These are phyloP conservation scores for Mycena metata DNA, from an alignment of 768 basidiomycete species.

Conservation along the genomic window DNA sequence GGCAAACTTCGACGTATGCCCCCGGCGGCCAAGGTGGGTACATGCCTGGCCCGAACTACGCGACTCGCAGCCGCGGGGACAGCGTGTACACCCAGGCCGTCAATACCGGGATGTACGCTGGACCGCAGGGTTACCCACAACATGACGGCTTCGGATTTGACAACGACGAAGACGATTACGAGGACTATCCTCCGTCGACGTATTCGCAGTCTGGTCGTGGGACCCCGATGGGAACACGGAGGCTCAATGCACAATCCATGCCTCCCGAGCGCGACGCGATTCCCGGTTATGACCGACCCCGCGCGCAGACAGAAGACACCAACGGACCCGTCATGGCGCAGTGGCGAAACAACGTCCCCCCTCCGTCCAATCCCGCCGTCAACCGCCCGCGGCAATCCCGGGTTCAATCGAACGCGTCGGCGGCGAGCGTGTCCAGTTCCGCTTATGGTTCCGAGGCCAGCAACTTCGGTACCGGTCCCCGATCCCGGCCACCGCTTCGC, in stretches of 20 bases:
- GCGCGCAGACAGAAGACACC: slow-evolving; percentile 79
- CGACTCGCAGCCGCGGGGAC: slow-evolving; percentile 51
- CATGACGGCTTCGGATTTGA: slow-evolving; percentile 82
- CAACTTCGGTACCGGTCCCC: slow-evolving; percentile 52
- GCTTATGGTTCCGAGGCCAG: slow-evolving; percentile 58
- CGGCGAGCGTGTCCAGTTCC: slow-evolving; percentile 54
- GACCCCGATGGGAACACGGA: slow-evolving; percentile 75
- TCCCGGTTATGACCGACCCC: slow-evolving; percentile 64
- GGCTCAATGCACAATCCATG: slow-evolving; percentile 70
- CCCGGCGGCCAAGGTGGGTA: slow-evolving; percentile 52
- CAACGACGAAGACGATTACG: slow-evolving; percentile 78
- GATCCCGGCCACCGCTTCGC: slow-evolving; percentile 61
- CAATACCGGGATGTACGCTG: slow-evolving; percentile 50
- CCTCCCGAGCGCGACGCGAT: slow-evolving; percentile 68
- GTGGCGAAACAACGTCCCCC: slow-evolving; percentile 67
- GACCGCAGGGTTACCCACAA: slow-evolving; percentile 70
- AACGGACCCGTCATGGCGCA: slow-evolving; percentile 73
- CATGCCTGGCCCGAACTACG: slow-evolving; percentile 39
- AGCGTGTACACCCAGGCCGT: slow-evolving; percentile 55
- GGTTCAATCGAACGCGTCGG: slow-evolving; percentile 59
- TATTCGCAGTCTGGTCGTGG: slow-evolving; percentile 67
- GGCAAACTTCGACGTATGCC: slow-evolving; percentile 41
- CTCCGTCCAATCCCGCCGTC: slow-evolving; percentile 50
- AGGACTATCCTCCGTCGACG: slow-evolving; percentile 73
- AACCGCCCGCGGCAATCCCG: slow-evolving; percentile 54